Evolutionary conservation across 2,329 filamentous ascomycete species (phyloP).

Genomic region (Bipolaris victoriae): DNA sequence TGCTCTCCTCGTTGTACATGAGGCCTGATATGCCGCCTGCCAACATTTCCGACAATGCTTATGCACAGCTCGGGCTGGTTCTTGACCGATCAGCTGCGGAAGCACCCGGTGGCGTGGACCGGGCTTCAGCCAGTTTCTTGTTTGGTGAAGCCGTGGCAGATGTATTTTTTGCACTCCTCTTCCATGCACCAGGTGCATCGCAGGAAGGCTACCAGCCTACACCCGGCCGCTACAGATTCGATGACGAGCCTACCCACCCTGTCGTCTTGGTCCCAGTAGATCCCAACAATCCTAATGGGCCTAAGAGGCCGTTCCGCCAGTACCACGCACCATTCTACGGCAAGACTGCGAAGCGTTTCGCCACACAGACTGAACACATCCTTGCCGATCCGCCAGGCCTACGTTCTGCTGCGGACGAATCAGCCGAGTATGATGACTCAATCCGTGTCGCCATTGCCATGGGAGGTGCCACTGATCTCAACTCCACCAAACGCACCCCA

Average conservation of each 20-base stretch:
- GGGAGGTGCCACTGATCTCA: constrained; percentile 18
- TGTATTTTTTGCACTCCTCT: constrained; percentile 27
- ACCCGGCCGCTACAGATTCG: constrained; percentile 27
- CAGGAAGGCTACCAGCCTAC: constrained; percentile 25
- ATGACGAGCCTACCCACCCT: constrained; percentile 35
- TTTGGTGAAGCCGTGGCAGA: constrained; percentile 30
- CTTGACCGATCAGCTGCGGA: constrained; percentile 8
- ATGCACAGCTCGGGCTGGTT: constrained; percentile 16
- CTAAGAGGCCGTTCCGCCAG: constrained; percentile 21
- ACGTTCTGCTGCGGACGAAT: constrained; percentile 9
- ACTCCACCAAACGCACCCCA: constrained; percentile 21
- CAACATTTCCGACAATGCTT: constrained; percentile 18
- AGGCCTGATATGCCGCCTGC: constrained; percentile 5
- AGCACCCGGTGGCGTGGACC: constrained; percentile 17
- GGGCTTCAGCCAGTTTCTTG: constrained; percentile 23
- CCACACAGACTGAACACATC: constrained; percentile 21
- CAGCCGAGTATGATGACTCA: constrained; percentile 21
- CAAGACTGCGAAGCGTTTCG: constrained; percentile 28
- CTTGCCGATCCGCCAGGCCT: constrained; percentile 22
- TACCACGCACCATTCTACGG: constrained; percentile 35
- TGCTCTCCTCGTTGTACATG: constrained; percentile 23
- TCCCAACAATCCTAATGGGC: constrained; percentile 30
- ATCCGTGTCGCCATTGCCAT: constrained; percentile 16
- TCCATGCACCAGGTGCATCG: constrained; percentile 15
- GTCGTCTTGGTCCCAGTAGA: constrained; percentile 29